Evolutionary conservation across 352 stramenopile genomes (phyloP), one percentile per base, ranked within the genome.

Genomic region (Pythium sp.): DNA sequence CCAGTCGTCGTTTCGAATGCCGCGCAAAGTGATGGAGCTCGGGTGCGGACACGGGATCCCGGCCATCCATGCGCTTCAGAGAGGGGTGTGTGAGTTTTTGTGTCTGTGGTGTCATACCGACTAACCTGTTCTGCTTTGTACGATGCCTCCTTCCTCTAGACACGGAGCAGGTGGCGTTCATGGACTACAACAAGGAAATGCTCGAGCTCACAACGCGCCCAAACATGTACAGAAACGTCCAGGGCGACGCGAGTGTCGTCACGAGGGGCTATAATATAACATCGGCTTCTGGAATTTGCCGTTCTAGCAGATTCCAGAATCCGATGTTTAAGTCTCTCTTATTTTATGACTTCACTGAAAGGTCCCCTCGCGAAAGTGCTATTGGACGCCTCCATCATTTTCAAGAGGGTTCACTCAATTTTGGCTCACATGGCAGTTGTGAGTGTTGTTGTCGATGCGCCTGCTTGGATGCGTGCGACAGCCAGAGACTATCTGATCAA

Each of bases 101-200:
- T 26, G 24, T 26, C 24, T 26, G 24, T 26, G 24, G 24, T 26
- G 24, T 26, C 24, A 26, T 26, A 26, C 24, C 24, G 24, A 26
- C 24, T 26, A 26, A 26, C 24, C 24, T 26, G 24, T 26, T 26
- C 24, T 26, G 24, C 24, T 26, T 26, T 26, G 24, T 26, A 1
- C 24, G 24, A 26, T 26, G 24, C 24, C 24, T 26, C 1, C 24
- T 26, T 26, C 24, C 24, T 26, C 24, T 26, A 26, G 24, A 85
- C 0, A 86, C 86, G 0, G n/a, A 80, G 12, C 64, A 81, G 11
- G 87, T 94, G 8, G 71, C 84, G 58, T 95, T 95, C 66, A 92
- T 86, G 67, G 88, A 95, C 73, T 95, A 95, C 72, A 95, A 95
- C 69, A 92, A 91, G 66, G 88, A 95, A 66, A 86, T 95, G 57